Evolutionary conservation across 768 basidiomycete species (phyloP).

Genomic region (Chalciporus chontae): DNA sequence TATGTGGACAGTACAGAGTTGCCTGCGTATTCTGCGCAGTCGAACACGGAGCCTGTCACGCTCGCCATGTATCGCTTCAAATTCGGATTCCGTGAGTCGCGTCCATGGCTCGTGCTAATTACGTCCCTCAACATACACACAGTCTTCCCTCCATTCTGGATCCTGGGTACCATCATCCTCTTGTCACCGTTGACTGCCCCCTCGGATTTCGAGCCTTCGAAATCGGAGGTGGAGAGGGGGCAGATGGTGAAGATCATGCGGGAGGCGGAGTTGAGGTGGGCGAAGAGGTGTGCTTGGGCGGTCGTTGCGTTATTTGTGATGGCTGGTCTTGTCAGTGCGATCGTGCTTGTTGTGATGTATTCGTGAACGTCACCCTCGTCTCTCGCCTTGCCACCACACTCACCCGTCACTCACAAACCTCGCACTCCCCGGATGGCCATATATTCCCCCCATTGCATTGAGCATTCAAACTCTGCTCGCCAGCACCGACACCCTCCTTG

Average conservation of each 20-base stretch:
- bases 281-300: conserved; percentile 29
- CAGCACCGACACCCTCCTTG: background rate
- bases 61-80: conserved; percentile 48
- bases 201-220: conserved; percentile 24
- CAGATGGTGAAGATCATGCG: conserved; percentile 32
- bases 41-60: conserved; percentile 37
- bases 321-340: background rate
- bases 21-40: conserved; percentile 31
- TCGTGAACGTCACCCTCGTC: background rate
- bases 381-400: too few relatives aligned
- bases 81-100: conserved; percentile 45
- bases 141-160: conserved; percentile 52
- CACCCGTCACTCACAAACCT: too few relatives aligned
- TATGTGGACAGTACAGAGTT: conserved; percentile 28
- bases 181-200: conserved; percentile 39
- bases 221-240: conserved; percentile 34
- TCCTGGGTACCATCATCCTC: conserved; percentile 39
- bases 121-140: background rate
- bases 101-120: background rate
- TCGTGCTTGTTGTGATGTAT: background rate
- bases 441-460: background rate
- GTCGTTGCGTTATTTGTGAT: conserved; percentile 1
- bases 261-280: conserved; percentile 40
- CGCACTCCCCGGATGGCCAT: too few relatives aligned
- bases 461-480: background rate